Evolutionary conservation across 2,329 filamentous ascomycete species (phyloP).

Genomic region (Stagonosporopsis vannaccii): DNA sequence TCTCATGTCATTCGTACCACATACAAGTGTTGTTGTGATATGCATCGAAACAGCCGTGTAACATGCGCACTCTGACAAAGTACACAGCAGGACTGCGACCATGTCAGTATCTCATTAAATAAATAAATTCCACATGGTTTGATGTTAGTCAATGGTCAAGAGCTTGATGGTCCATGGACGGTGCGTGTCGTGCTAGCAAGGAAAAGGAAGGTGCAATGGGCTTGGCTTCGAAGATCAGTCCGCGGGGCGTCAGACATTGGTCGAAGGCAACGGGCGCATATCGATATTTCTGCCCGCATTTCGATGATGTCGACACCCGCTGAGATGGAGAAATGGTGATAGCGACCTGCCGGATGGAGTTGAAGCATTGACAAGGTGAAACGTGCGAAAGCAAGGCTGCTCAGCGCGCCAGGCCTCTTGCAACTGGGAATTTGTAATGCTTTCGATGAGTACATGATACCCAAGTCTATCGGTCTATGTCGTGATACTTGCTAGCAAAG

Average conservation of each 20-base stretch:
- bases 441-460: slow-evolving; percentile 8
- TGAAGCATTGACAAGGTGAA: not conserved
- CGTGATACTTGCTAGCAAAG: slow-evolving; percentile 11
- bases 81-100: not conserved
- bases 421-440: slow-evolving; percentile 9
- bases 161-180: slow-evolving; percentile 9
- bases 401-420: not conserved
- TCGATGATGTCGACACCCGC: slow-evolving; percentile 29
- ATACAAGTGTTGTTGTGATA: slow-evolving; percentile 10
- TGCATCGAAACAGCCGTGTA: slow-evolving; percentile 5
- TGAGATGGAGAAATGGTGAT: slow-evolving; percentile 1
- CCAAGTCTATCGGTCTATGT: slow-evolving; percentile 18
- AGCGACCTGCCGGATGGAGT: slow-evolving; percentile 27
- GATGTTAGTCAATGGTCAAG: slow-evolving; percentile 5
- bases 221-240: slow-evolving; percentile 9
- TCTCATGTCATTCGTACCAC: slow-evolving; percentile 11
- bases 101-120: not conserved
- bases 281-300: slow-evolving; percentile 23
- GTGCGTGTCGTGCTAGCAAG: slow-evolving; percentile 11
- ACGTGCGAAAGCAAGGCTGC: slow-evolving; percentile 5
- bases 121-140: not conserved
- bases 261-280: slow-evolving; percentile 22
- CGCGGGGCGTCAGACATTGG: slow-evolving; percentile 19
- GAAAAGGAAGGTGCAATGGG: slow-evolving; percentile 30
- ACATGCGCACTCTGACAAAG: slow-evolving; percentile 1